phyloP scores from a whole-genome alignment of 2,329 filamentous ascomycete species.

The Knoxdaviesia capensis region DNA sequence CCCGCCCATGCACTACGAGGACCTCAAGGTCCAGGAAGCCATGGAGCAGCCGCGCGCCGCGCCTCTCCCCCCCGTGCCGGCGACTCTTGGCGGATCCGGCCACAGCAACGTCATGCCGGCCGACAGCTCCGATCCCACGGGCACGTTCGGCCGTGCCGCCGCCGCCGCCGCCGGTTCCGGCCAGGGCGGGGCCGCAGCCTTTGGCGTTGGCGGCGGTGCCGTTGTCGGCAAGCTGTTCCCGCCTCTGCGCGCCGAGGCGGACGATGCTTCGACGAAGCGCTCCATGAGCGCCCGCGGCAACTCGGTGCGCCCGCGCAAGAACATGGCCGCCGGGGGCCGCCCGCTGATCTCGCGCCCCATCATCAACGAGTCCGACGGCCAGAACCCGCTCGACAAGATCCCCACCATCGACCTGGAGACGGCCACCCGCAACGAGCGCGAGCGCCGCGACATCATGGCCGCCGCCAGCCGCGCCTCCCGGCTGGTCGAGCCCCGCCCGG shows the following conservation, averaged over 20 bases:
- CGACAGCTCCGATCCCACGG: constrained; percentile 1
- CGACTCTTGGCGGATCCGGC: not conserved
- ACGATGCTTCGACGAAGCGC: constrained; percentile 6
- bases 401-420: constrained; percentile 28
- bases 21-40: constrained; percentile 22
- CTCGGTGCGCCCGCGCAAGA: constrained; percentile 4
- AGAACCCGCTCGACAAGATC: constrained; percentile 22
- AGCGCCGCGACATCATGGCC: constrained; percentile 16
- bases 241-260: constrained; percentile 14
- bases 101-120: not conserved
- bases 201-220: constrained; percentile 17
- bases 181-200: constrained; percentile 1
- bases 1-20: constrained; percentile 25
- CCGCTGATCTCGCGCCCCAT: constrained; percentile 30
- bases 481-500: constrained; percentile 15
- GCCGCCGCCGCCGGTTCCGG: constrained; percentile 1
- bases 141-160: not conserved
- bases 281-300: constrained; percentile 5
- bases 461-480: constrained; percentile 11
- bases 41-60: constrained; percentile 7
- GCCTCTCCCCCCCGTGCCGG: not conserved
- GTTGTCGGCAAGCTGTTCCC: constrained; percentile 21
- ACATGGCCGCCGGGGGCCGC: constrained; percentile 13
- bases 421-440: constrained; percentile 24
- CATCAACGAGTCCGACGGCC: constrained; percentile 12